Conservation (phyloP, 768 basidiomycete genomes). For the Clitopilus hobsonii region DNA sequence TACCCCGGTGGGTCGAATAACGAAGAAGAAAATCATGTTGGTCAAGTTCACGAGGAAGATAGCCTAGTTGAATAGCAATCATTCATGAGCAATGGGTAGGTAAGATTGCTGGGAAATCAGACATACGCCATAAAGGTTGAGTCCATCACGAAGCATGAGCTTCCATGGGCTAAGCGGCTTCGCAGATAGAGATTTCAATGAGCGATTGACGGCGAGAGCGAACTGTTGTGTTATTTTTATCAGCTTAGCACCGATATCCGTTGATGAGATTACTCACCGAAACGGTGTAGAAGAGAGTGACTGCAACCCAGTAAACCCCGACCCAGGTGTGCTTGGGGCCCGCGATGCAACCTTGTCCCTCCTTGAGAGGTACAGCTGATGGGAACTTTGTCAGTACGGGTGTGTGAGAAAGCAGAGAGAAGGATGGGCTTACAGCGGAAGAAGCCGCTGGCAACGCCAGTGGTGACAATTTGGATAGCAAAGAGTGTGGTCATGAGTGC, state of each 20-base stretch:
- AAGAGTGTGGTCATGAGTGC: slow-evolving; percentile 52
- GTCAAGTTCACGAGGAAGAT: slow-evolving; percentile 77
- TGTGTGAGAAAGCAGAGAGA: background rate
- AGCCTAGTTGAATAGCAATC: slow-evolving; percentile 29
- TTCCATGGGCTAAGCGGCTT: slow-evolving; percentile 72
- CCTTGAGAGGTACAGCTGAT: slow-evolving; percentile 63
- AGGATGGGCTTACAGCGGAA: slow-evolving; percentile 52
- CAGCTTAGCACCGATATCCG: background rate
- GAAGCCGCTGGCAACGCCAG: slow-evolving; percentile 74
- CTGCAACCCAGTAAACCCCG: slow-evolving; percentile 79
- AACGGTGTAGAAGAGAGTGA: slow-evolving; percentile 65
- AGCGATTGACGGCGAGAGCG: slow-evolving; percentile 55
- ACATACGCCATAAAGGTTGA: slow-evolving; percentile 77
- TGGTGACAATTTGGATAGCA: slow-evolving; percentile 65
- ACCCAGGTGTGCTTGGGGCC: slow-evolving; percentile 80
- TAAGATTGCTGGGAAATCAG: background rate
- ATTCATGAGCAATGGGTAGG: slow-evolving; percentile 5
- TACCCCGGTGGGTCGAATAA: slow-evolving; percentile 58
- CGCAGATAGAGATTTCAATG: slow-evolving; percentile 47
- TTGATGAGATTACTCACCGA: slow-evolving; percentile 43
- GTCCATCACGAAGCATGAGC: slow-evolving; percentile 84
- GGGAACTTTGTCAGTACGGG: slow-evolving; percentile 1
- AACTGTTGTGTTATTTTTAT: slow-evolving; percentile 34
- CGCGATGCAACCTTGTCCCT: slow-evolving; percentile 82
- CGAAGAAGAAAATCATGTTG: slow-evolving; percentile 87